Evolutionary conservation across 352 stramenopile genomes (phyloP), one percentile per base, ranked within the genome.

Genomic region (Phytophthora sansomeana): DNA sequence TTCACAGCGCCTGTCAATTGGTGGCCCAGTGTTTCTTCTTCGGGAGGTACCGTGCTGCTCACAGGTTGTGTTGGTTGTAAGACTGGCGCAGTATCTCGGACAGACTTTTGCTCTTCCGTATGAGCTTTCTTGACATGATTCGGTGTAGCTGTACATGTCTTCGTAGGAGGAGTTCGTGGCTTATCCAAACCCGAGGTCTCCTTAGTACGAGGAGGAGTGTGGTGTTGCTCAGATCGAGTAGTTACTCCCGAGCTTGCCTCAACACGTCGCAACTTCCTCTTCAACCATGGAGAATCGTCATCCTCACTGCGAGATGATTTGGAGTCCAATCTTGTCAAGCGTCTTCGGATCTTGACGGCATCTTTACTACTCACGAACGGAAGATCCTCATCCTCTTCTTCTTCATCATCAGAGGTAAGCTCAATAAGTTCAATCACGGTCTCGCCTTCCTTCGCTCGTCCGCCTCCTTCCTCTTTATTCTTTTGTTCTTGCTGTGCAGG

Each of bases 251-350:
- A n/a, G 36, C 4, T 51, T 19, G n/a, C 14, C 26, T 65, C 57
- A n/a, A 51, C 53, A 10, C 46, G 36, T 51, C 46, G 56, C 26
- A 51, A 11, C 28, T 64, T 64, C 29, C 57, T 13, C 30, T 51
- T 32, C 1, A 64, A n/a, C 57, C 24, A 64, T 9, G 36, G 26
- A n/a, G 39, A 32, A 14, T 64, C 56, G 8, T 50, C 48, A 29
- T 30, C 44, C 42, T 42, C 29, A 42, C 38, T 60, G 11, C 14
- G 42, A 26, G 6, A 29, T 8, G 56, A 35, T 14, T 43, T 51
- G 4, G 11, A 19, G 14, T 8, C 29, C n/a, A 39, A 24, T 19
- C 30, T 53, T 16, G 6, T 30, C 30, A 47, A 16, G 7, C 42
- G 54, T 11, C 8, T 53, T 39, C 33, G 32, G 17, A 46, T 14